Evolutionary conservation across 2,329 filamentous ascomycete species (phyloP).

Genomic region (Fusarium beomiforme): DNA sequence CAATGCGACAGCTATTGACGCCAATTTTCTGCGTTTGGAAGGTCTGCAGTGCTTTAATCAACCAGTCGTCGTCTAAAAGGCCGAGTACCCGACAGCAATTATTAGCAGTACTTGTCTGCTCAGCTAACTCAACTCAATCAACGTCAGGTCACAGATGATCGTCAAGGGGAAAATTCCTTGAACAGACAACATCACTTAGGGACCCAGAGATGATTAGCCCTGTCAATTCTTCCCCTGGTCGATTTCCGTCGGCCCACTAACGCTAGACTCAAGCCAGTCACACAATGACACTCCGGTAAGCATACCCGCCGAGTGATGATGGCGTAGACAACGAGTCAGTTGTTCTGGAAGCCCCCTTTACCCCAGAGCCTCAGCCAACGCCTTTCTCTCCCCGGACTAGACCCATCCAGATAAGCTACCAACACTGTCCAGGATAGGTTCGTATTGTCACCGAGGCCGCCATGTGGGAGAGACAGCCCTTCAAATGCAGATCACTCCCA

Average conservation of each 20-base stretch:
- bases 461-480: not conserved
- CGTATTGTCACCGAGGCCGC: not conserved
- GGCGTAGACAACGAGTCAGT: slow-evolving; percentile 11
- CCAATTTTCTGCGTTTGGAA: not conserved
- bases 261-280: not conserved
- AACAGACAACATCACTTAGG: not conserved
- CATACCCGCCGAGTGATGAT: not conserved
- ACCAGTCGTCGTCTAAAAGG: not conserved
- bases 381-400: slow-evolving; percentile 2
- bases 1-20: not conserved
- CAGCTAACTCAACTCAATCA: not conserved
- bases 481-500: slow-evolving; percentile 35
- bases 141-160: not conserved
- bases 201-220: not conserved
- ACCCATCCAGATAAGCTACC: not conserved
- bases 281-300: not conserved
- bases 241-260: not conserved
- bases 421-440: not conserved
- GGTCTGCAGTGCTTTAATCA: not conserved
- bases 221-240: not conserved
- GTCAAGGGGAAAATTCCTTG: not conserved
- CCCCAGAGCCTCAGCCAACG: slow-evolving; percentile 11
- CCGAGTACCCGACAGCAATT: not conserved
- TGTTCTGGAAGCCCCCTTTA: slow-evolving; percentile 20
- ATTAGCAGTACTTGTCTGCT: not conserved